phyloP scores from a whole-genome alignment of 139 green algal genomes.

The Chlamydomonas applanata region DNA sequence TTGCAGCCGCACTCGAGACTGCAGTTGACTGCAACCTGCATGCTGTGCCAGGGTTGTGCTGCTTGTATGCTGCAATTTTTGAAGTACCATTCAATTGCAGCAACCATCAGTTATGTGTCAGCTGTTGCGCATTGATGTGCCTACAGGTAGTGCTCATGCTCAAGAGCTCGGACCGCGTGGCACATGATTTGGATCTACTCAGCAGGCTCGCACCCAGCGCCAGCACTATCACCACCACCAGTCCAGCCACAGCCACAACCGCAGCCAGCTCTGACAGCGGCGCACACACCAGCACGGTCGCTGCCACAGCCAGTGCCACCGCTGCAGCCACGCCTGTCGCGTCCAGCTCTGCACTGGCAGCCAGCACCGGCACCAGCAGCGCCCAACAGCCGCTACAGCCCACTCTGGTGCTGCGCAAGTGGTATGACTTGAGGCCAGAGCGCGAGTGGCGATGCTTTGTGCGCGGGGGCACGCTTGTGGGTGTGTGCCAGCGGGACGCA shows the following conservation, averaged over 20 bases:
- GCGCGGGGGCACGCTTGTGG: conserved; percentile 40
- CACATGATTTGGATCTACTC: conserved; percentile 74
- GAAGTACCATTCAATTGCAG: neutral
- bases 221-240: conserved; percentile 5
- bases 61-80: neutral
- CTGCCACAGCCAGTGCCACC: neutral
- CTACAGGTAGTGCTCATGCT: conserved; percentile 86
- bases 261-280: too few species aligned
- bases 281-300: neutral
- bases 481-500: conserved; percentile 77
- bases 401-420: conserved; percentile 76
- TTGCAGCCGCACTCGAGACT: too few species aligned
- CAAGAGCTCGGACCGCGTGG: conserved; percentile 83
- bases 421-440: conserved; percentile 72
- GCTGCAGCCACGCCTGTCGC: neutral
- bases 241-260: neutral
- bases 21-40: too few species aligned
- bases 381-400: neutral
- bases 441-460: conserved; percentile 96
- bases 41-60: neutral
- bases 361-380: neutral
- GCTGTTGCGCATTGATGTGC: neutral
- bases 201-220: conserved; percentile 4
- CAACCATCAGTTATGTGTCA: neutral
- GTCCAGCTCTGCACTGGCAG: neutral